Evolutionary conservation across 1,284 basidiomycete genomes (phyloP).

Genomic region (Ceratobasidium sp.): DNA sequence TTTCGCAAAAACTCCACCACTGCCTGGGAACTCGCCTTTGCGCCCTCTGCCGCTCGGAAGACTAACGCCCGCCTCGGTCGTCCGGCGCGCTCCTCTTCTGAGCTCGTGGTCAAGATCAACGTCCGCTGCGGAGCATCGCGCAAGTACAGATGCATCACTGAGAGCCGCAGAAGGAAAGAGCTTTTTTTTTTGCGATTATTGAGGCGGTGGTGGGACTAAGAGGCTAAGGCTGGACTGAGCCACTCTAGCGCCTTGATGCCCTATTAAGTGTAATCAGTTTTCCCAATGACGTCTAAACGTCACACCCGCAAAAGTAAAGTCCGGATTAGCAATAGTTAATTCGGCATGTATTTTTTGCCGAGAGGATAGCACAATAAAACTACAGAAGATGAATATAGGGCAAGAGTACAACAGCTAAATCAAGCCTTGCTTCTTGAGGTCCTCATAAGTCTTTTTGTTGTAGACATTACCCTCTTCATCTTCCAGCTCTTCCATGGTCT

Average conservation of each 20-base stretch:
- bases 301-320: neutral
- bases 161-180: neutral
- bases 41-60: slow-evolving; percentile 67
- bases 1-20: slow-evolving; percentile 84
- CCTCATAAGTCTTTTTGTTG: slow-evolving; percentile 88
- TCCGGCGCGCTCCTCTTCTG: slow-evolving; percentile 65
- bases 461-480: slow-evolving; percentile 98
- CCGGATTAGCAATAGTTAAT: neutral
- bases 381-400: neutral
- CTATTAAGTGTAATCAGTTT: neutral
- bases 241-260: slow-evolving; percentile 8
- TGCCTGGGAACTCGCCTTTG: slow-evolving; percentile 60
- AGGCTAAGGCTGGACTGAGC: neutral
- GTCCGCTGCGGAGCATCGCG: slow-evolving; percentile 64
- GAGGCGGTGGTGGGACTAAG: slow-evolving; percentile 23
- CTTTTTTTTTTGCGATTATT: slow-evolving; percentile 47
- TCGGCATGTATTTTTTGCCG: neutral
- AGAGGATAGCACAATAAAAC: neutral
- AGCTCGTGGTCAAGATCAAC: slow-evolving; percentile 73
- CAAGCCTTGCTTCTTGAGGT: slow-evolving; percentile 89
- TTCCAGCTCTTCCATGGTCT: slow-evolving; percentile 95
- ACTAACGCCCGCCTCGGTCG: slow-evolving; percentile 68
- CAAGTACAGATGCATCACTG: slow-evolving; percentile 71
- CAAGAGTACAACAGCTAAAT: slow-evolving; percentile 58
- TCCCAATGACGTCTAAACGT: neutral